These are phyloP conservation scores for Ottelia alismoides DNA, from an alignment of 106 monocot species.

Conservation along the genomic window DNA sequence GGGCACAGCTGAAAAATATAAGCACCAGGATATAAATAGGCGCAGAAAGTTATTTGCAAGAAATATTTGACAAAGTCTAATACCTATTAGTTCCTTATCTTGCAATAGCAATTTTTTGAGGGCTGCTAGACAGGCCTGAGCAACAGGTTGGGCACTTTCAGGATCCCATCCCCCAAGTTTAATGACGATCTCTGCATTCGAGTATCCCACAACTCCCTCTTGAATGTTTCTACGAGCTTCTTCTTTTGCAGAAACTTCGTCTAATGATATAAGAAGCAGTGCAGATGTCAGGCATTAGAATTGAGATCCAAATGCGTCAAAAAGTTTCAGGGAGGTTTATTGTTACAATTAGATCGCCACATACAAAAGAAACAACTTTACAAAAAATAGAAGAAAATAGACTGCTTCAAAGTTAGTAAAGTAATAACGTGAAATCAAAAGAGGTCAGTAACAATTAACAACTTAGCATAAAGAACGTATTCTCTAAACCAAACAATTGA, in stretches of 20 bases:
- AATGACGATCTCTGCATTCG: constrained; percentile 73
- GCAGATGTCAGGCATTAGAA: too few relatives aligned
- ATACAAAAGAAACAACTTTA: too few relatives aligned
- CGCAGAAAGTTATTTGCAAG: not conserved
- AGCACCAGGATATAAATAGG: not conserved
- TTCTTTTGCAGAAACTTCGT: constrained; percentile 78
- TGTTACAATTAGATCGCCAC: too few relatives aligned
- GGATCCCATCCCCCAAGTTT: constrained; percentile 74
- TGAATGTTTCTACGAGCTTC: constrained; percentile 47
- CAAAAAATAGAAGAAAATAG: too few relatives aligned
- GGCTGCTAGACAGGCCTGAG: constrained; percentile 68
- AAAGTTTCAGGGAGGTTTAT: too few relatives aligned
- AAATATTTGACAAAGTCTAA: not conserved
- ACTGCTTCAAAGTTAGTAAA: too few relatives aligned
- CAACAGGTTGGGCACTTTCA: constrained; percentile 34
- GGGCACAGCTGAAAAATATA: not conserved
- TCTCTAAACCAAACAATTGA: too few relatives aligned
- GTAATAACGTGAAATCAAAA: too few relatives aligned
- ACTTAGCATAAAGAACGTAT: too few relatives aligned
- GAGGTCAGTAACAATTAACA: too few relatives aligned
- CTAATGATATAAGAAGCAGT: constrained; percentile 14
- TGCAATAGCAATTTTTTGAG: constrained; percentile 58
- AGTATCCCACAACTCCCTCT: constrained; percentile 44
- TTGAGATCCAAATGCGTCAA: too few relatives aligned
- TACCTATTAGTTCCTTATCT: constrained; percentile 76